phyloP scores from a whole-genome alignment of 495 filamentous ascomycete genomes.

The Penicillium parvum region DNA sequence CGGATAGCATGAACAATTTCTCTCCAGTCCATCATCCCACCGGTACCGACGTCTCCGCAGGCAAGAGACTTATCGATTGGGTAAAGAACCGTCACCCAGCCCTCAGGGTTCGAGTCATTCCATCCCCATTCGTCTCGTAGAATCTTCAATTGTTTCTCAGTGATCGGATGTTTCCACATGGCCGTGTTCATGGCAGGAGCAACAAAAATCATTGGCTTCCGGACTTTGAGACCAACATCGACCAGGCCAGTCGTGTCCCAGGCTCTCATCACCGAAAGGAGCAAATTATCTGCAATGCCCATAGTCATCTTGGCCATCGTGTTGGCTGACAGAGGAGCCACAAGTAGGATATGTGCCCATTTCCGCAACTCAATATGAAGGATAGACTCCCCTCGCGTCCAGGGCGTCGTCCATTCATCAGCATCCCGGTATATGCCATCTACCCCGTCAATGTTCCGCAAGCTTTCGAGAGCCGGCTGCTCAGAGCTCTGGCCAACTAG shows the following conservation, averaged over 20 bases:
- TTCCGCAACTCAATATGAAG: slow-evolving; percentile 78
- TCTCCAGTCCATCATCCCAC: slow-evolving; percentile 75
- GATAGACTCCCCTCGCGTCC: slow-evolving; percentile 57
- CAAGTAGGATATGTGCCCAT: slow-evolving; percentile 78
- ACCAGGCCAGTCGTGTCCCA: slow-evolving; percentile 74
- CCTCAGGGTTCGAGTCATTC: slow-evolving; percentile 35
- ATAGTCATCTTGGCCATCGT: slow-evolving; percentile 70
- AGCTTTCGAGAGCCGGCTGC: slow-evolving; percentile 56
- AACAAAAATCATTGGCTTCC: slow-evolving; percentile 30
- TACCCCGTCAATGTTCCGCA: slow-evolving; percentile 53
- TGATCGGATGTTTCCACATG: slow-evolving; percentile 87
- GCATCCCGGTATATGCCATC: slow-evolving; percentile 71
- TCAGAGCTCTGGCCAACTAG: slow-evolving; percentile 63
- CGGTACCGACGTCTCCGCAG: slow-evolving; percentile 74
- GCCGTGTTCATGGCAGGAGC: slow-evolving; percentile 78
- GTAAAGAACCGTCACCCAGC: slow-evolving; percentile 72
- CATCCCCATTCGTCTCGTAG: slow-evolving; percentile 71
- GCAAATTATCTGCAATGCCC: slow-evolving; percentile 64
- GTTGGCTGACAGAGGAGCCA: slow-evolving; percentile 78
- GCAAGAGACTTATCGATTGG: slow-evolving; percentile 71
- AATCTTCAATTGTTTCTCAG: slow-evolving; percentile 60
- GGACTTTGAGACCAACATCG: slow-evolving; percentile 34
- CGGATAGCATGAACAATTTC: slow-evolving; percentile 51
- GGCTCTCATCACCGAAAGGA: slow-evolving; percentile 72
- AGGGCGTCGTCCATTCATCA: slow-evolving; percentile 75